Percentiles rank a stretch among this genome's conserved stretches.
Evolutionary conservation across 257 asterid genomes (phyloP).

Genomic region (Salvia hispanica): DNA sequence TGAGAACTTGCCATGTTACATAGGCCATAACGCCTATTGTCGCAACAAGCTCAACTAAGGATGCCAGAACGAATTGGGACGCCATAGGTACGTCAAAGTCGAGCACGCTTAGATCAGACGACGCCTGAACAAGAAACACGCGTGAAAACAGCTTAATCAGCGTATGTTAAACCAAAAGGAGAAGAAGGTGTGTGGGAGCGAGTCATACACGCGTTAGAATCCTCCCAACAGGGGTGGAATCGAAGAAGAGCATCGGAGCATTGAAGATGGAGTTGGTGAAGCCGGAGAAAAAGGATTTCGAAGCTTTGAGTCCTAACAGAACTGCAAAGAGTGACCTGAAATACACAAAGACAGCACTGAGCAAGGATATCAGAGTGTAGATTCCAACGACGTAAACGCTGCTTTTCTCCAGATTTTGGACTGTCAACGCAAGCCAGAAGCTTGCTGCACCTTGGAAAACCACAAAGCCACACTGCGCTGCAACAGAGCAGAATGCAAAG

Average conservation of each 20-base stretch:
- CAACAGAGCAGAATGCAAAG: slow-evolving; percentile 14
- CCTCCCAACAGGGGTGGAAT: slow-evolving; percentile 84
- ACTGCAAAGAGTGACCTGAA: slow-evolving; percentile 55
- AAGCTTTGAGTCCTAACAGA: slow-evolving; percentile 67
- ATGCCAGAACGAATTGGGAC: slow-evolving; percentile 43
- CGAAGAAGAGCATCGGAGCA: slow-evolving; percentile 85
- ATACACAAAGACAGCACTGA: slow-evolving; percentile 54
- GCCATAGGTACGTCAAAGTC: slow-evolving; percentile 69
- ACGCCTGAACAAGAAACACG: slow-evolving; percentile 49
- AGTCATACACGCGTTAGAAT: slow-evolving; percentile 65
- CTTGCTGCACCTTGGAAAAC: slow-evolving; percentile 75
- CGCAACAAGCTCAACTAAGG: slow-evolving; percentile 47
- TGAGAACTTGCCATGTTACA: slow-evolving; percentile 78
- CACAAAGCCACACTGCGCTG: slow-evolving; percentile 50
- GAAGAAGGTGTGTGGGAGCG: neutral
- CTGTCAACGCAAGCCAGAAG: slow-evolving; percentile 68
- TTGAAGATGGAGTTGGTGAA: slow-evolving; percentile 59
- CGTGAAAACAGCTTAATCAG: neutral
- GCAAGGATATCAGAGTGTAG: slow-evolving; percentile 49
- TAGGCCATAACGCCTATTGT: slow-evolving; percentile 61
- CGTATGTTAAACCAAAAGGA: neutral
- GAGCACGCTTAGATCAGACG: slow-evolving; percentile 69
- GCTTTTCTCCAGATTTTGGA: slow-evolving; percentile 45
- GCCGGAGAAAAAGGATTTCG: slow-evolving; percentile 58
- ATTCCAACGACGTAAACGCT: slow-evolving; percentile 44